Base-by-base conservation (phyloP, 1,284 basidiomycete genomes). In the Moesziomyces parantarcticus region DNA sequence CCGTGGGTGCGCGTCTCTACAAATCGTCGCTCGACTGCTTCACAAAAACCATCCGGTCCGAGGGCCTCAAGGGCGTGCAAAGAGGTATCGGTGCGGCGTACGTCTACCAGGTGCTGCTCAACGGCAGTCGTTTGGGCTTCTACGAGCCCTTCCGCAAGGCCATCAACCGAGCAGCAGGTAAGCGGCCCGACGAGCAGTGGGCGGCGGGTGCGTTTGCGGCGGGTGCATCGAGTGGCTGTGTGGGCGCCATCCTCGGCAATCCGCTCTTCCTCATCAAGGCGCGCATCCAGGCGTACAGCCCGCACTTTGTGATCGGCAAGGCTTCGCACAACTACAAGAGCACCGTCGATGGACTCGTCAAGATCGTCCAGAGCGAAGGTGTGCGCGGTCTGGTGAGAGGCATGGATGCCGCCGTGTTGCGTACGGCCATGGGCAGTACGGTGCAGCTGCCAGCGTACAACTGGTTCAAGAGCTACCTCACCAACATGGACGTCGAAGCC, bases 251-350 rank as follows among this genome's bases (percentile, higher is more conserved):
- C 40, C 86, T 97, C 36, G 96, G 96, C 49, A 98, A 96, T 79
- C 96, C 97, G 0, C 87, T 99, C 18, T 99, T 97, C 86, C 87
- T 99, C 51, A 90, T 99, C 83, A 99, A 99, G 86, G 96, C 96
- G 8, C 89, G 96, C 47, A 96, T 98, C 90, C 96, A 99, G 87
- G 91, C 91, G 23, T 75, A 87, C 79, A 50, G 60, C 47, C 50
- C 94, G 1, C 93, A 94, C 20, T 89, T 90, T 34, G 87, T 97
- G n/a, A 95, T 96, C 16, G 93, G 97, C 62, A 95, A 94, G 56
- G 88, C 94, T 16, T 94, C 97, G 80, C 94, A 95, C 84, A 85
- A 93, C 80, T 99, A 99, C 87, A 92, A 90, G 76, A 91, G 86
- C 78, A 91, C 91, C 0, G 89, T 91, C 50, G 88, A 96, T 79